Evolutionary conservation across 179 eudicot genomes (phyloP).

Genomic region (Monotropa hypopitys): DNA sequence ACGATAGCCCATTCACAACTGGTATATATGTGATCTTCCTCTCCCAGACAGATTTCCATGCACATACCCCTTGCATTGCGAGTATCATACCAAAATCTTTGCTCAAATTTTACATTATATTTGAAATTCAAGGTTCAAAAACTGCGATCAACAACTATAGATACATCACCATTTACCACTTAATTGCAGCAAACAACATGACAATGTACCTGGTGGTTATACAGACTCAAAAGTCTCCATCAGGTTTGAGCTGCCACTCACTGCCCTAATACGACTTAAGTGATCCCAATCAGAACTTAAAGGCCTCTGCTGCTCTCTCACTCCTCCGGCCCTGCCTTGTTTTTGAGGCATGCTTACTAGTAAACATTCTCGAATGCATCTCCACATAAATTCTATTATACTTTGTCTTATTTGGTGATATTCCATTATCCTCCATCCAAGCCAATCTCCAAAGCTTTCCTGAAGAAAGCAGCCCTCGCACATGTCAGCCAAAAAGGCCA

Average conservation of each 20-base stretch:
- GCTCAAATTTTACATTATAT: not conserved
- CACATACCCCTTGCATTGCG: not conserved
- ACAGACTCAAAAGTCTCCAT: constrained; percentile 17
- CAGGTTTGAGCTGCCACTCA: constrained; percentile 58
- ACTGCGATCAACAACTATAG: not conserved
- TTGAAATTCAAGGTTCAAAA: not conserved
- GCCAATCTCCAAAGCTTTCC: constrained; percentile 91
- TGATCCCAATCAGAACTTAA: constrained; percentile 94
- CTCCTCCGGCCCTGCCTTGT: constrained; percentile 81
- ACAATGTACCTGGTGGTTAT: not conserved
- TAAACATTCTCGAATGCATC: constrained; percentile 98
- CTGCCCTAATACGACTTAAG: constrained; percentile 81
- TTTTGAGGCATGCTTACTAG: constrained; percentile 89
- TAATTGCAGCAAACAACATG: not conserved
- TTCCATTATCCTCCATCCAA: constrained; percentile 89
- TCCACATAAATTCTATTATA: constrained; percentile 84
- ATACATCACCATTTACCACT: not conserved
- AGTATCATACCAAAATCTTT: not conserved
- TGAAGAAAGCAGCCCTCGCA: constrained; percentile 94
- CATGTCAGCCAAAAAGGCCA: constrained; percentile 69
- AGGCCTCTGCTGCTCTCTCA: constrained; percentile 96
- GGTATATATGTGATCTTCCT: not conserved
- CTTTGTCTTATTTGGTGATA: constrained; percentile 80
- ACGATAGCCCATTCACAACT: not conserved
- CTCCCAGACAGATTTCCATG: not conserved